Base-by-base conservation (phyloP, 495 filamentous ascomycete genomes). In the Podospora fimiseda region DNA sequence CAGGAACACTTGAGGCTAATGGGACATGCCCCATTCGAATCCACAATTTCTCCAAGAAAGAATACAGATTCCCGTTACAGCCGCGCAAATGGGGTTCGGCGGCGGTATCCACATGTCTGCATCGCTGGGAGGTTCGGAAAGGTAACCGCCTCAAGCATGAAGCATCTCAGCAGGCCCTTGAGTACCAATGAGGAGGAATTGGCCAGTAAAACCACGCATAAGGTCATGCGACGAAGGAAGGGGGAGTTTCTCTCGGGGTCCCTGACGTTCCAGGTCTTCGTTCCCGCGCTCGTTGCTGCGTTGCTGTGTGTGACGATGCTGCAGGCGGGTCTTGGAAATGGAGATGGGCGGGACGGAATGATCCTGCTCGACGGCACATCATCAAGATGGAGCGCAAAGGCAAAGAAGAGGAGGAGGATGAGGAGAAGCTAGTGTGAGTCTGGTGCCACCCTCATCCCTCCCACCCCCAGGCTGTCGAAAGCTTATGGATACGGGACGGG, bases 31-130 rank as follows among this genome's bases (percentile, higher is more conserved):
- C 53, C 57, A 42, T 37, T 2, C 21, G 50, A 66, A 42, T 52
- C 61, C 55, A 60, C 63, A 51, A 18, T 41, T 54, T 56, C 51
- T 56, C 55, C 54, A 53, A 55, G 27, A 47, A 15, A 20, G n/a
- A n/a, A n/a, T n/a, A 39, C 50, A 42, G 58, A 56, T 50, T 53
- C 38, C 57, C 57, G 52, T 62, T 66, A 55, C 50, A 66, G 50
- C 64, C 61, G 64, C 64, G 50, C 61, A 64, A 66, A 64, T 66
- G 59, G 53, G 55, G 51, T 36, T 43, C 30, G 37, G 44, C 55
- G 43, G 44, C 48, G 43, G 48, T 57, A 15, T 57, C 63, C 63
- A 62, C 61, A 40, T 20, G n/a, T n/a, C 38, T 14, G 33, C 57
- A 60, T 60, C 58, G 36, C 48, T 50, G 38, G 23, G 37, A 39